These are phyloP conservation scores for Fusarium beomiforme DNA, from an alignment of 2,329 filamentous ascomycete genomes.

Conservation along the genomic window DNA sequence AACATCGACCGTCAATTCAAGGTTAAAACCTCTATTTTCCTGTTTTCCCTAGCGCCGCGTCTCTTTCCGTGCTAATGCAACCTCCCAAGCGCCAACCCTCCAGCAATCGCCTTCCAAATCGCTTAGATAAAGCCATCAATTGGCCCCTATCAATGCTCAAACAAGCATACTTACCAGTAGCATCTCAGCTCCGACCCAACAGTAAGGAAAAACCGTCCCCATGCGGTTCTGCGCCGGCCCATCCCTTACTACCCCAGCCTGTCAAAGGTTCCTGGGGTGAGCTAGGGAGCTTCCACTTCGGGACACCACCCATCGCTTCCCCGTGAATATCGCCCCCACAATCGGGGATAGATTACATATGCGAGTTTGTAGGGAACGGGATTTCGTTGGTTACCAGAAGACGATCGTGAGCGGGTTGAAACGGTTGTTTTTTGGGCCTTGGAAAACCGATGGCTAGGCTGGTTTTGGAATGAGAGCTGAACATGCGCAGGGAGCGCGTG, in stretches of 20 bases:
- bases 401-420: not conserved
- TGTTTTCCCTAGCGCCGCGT: not conserved
- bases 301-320: conserved; percentile 1
- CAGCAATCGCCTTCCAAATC: too few relatives aligned
- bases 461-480: not conserved
- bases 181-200: not conserved
- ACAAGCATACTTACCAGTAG: not conserved
- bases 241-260: conserved; percentile 17
- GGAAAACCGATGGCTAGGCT: conserved; percentile 10
- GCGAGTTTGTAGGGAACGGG: not conserved
- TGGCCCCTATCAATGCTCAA: conserved; percentile 5
- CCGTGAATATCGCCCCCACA: conserved; percentile 1
- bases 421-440: not conserved
- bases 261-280: conserved; percentile 29
- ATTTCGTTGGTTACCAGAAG: not conserved
- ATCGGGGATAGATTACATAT: not conserved
- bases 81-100: not conserved
- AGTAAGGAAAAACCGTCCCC: not conserved
- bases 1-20: not conserved
- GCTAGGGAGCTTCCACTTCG: conserved; percentile 25
- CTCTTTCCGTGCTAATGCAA: not conserved
- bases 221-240: not conserved
- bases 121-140: not conserved
- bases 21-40: not conserved
- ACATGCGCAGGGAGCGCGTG: too few relatives aligned